Conservation (phyloP, 2,329 filamentous ascomycete species). For the Sodiomyces alkalinus region DNA sequence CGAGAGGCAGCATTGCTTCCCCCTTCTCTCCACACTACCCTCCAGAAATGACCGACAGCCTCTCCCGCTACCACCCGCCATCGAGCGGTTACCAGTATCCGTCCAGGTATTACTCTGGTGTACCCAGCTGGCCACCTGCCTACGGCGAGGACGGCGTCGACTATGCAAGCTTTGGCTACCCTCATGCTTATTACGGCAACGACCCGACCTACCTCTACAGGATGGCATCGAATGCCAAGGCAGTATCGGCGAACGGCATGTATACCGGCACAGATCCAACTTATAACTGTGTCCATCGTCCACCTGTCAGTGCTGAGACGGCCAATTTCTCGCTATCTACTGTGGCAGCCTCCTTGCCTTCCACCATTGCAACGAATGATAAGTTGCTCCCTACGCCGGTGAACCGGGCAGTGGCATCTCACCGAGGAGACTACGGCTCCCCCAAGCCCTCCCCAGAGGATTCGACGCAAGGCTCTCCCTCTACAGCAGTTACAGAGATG, state of each 20-base stretch:
- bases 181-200: slow-evolving; percentile 19
- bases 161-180: slow-evolving; percentile 19
- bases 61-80: slow-evolving; percentile 15
- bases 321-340: slow-evolving; percentile 24
- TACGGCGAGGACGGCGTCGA: slow-evolving; percentile 23
- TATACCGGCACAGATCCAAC: slow-evolving; percentile 19
- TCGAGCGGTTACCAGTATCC: slow-evolving; percentile 15
- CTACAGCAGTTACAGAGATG: slow-evolving; percentile 3
- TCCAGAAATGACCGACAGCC: slow-evolving; percentile 16
- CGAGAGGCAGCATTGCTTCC: slow-evolving; percentile 12
- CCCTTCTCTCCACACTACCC: slow-evolving; percentile 17
- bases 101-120: slow-evolving; percentile 18
- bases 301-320: slow-evolving; percentile 9
- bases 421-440: slow-evolving; percentile 1
- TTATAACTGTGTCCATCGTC: slow-evolving; percentile 23
- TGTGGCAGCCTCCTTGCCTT: slow-evolving; percentile 24
- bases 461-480: slow-evolving; percentile 3
- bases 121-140: slow-evolving; percentile 17
- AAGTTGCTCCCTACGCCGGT: slow-evolving; percentile 20
- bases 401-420: slow-evolving; percentile 16
- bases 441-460: slow-evolving; percentile 2
- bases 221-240: slow-evolving; percentile 13
- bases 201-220: slow-evolving; percentile 17
- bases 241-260: slow-evolving; percentile 8
- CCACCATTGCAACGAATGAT: slow-evolving; percentile 14